Percentiles rank a stretch among this genome's conserved stretches.
Conservation (phyloP, 2,329 filamentous ascomycete genomes). For the Claviceps lovelessii region DNA sequence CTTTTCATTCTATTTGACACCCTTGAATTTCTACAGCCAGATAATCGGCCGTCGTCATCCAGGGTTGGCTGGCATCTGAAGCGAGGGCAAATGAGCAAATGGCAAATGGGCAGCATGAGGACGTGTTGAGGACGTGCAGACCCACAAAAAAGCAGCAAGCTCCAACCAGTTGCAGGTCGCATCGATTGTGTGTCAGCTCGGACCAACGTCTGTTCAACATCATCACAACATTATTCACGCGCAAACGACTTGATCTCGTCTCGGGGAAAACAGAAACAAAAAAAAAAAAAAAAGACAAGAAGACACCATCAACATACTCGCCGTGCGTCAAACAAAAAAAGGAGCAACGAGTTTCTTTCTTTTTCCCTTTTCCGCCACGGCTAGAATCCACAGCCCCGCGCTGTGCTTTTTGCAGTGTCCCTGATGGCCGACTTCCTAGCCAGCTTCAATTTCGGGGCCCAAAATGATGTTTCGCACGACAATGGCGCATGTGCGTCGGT, state of each 20-base stretch:
- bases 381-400: background rate
- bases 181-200: background rate
- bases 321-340: background rate
- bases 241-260: background rate
- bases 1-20: no score
- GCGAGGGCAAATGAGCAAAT: no score
- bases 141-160: background rate
- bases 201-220: background rate
- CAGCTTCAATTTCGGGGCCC: conserved; percentile 19
- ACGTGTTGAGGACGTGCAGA: background rate
- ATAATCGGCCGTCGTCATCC: no score
- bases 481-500: conserved; percentile 18
- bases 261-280: background rate
- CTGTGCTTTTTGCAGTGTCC: background rate
- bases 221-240: background rate
- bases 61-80: no score
- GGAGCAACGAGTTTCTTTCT: background rate
- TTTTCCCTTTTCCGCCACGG: background rate
- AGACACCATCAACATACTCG: background rate
- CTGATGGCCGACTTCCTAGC: conserved; percentile 25
- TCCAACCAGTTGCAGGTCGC: background rate
- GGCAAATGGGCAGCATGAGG: no score
- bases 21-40: no score
- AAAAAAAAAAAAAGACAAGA: no score
- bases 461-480: conserved; percentile 11